Conservation (phyloP, 1,284 basidiomycete genomes). For the Microstroma glucosiphilum region DNA sequence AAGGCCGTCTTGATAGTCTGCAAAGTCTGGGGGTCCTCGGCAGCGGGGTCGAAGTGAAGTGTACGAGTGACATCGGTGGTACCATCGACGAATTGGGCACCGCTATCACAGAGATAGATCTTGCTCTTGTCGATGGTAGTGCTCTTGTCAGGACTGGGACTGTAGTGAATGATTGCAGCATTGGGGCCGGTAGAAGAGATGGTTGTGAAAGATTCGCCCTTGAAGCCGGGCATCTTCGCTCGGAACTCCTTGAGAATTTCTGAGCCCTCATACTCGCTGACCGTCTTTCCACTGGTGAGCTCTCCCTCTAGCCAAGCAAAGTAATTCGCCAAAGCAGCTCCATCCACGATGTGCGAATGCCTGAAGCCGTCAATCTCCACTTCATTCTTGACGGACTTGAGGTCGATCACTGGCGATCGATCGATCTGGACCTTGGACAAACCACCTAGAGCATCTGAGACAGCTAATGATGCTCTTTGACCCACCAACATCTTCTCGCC, state of each 20-base stretch:
- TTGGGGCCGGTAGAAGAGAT: constrained; percentile 84
- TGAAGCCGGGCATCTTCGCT: constrained; percentile 70
- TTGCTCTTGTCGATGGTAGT: constrained; percentile 59
- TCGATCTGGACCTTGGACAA: constrained; percentile 28
- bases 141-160: constrained; percentile 64
- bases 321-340: constrained; percentile 68
- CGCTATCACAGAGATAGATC: constrained; percentile 89
- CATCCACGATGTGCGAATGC: constrained; percentile 80
- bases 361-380: constrained; percentile 84
- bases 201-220: constrained; percentile 81
- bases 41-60: constrained; percentile 83
- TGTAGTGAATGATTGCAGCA: constrained; percentile 90
- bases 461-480: constrained; percentile 42
- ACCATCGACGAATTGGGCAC: constrained; percentile 81
- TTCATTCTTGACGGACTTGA: constrained; percentile 84
- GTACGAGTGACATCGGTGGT: constrained; percentile 85
- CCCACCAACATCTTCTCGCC: constrained; percentile 35
- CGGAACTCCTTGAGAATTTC: constrained; percentile 72
- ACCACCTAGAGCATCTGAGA: constrained; percentile 47
- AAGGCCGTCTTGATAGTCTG: constrained; percentile 76
- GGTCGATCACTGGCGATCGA: constrained; percentile 62
- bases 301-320: constrained; percentile 92
- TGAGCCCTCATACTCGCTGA: constrained; percentile 77
- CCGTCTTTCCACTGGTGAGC: constrained; percentile 60
- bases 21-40: constrained; percentile 16